Percentiles rank a stretch among this genome's conserved stretches.
phyloP scores from a whole-genome alignment of 805 yeast species.

The Tetrapisispora arboricola region DNA sequence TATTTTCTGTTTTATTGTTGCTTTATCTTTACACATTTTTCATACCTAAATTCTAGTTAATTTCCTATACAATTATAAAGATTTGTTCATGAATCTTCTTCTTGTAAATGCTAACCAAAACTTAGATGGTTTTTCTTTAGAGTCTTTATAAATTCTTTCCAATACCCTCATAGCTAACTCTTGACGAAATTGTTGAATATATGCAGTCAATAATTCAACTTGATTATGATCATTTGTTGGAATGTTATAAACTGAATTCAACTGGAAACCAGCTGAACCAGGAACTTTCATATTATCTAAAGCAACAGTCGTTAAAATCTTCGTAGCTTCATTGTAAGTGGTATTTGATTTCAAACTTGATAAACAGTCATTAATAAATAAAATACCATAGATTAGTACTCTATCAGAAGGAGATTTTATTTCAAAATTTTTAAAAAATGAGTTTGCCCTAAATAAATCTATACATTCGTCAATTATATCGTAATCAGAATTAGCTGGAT shows the following conservation, averaged over 20 bases:
- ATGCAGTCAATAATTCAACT: constrained; percentile 67
- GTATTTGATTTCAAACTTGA: constrained; percentile 44
- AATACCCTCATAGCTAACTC: constrained; percentile 78
- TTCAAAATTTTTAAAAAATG: constrained; percentile 94
- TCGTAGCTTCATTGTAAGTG: constrained; percentile 48
- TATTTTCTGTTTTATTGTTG: background rate
- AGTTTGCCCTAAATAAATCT: constrained; percentile 89
- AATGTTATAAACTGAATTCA: constrained; percentile 59
- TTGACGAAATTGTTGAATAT: constrained; percentile 89
- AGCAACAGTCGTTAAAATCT: constrained; percentile 71
- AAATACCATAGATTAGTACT: constrained; percentile 83
- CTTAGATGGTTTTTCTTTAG: constrained; percentile 60
- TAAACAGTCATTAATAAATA: constrained; percentile 79
- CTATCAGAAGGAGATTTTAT: constrained; percentile 94
- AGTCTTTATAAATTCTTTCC: constrained; percentile 57
- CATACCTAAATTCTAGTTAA: background rate
- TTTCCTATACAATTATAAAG: constrained; percentile 9
- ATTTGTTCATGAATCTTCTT: constrained; percentile 90
- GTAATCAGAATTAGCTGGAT: constrained; percentile 63
- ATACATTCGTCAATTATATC: constrained; percentile 88
- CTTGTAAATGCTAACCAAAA: constrained; percentile 94
- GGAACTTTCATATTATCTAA: constrained; percentile 85
- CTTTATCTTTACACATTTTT: background rate
- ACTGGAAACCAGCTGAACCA: constrained; percentile 90
- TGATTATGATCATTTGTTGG: constrained; percentile 69